A percentile compares a stretch with the other conserved stretches of the same genome.
These are phyloP conservation scores for Kurtzmaniella quercitrusa DNA, from an alignment of 1,139 yeast genomes.

Conservation along the genomic window DNA sequence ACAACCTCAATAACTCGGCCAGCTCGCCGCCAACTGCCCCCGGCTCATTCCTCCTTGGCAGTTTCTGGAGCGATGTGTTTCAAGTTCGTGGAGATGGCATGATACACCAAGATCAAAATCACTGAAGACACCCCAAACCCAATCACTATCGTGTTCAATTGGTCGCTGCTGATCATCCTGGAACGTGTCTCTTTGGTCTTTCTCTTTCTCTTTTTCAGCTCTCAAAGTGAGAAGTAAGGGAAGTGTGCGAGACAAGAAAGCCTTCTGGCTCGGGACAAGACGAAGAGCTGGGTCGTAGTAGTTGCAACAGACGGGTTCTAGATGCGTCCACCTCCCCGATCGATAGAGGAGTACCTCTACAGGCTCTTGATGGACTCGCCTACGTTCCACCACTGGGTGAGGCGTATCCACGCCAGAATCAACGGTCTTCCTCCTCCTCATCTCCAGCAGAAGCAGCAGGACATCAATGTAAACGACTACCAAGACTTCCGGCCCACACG, in stretches of 20 bases:
- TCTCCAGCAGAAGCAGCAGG: slow-evolving; percentile 11
- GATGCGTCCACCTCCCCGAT: slow-evolving; percentile 28
- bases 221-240: neutral
- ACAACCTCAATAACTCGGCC: too few relatives aligned
- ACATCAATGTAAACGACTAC: slow-evolving; percentile 18
- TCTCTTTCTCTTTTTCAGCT: too few relatives aligned
- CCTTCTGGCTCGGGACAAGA: too few relatives aligned
- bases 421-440: slow-evolving; percentile 51
- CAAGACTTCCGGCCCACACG: slow-evolving; percentile 44
- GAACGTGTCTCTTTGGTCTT: slow-evolving; percentile 1
- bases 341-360: slow-evolving; percentile 48
- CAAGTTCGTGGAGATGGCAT: slow-evolving; percentile 47
- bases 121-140: slow-evolving; percentile 74
- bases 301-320: neutral
- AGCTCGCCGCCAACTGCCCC: too few relatives aligned
- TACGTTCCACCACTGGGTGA: slow-evolving; percentile 66
- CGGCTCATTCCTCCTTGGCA: neutral
- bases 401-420: slow-evolving; percentile 56
- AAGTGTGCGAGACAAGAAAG: too few relatives aligned
- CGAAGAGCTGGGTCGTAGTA: too few relatives aligned
- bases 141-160: slow-evolving; percentile 69
- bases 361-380: slow-evolving; percentile 51
- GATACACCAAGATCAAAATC: slow-evolving; percentile 67
- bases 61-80: slow-evolving; percentile 13
- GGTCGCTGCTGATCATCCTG: slow-evolving; percentile 74